Conservation (phyloP, 2,329 filamentous ascomycete species). For the Cryphonectria naterciae region DNA sequence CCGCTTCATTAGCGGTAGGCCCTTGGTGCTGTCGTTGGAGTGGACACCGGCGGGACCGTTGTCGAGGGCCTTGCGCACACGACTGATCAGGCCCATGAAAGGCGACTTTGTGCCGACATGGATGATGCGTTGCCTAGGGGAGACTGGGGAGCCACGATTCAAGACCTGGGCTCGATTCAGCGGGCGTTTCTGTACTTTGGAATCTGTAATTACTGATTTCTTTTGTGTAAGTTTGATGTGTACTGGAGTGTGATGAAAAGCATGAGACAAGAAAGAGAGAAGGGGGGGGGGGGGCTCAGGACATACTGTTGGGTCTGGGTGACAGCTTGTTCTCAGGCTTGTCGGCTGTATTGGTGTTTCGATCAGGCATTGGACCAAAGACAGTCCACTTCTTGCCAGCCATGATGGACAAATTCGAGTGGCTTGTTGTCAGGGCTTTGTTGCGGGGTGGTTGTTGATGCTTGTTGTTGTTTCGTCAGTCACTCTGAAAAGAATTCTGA, state of each 20-base stretch:
- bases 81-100: constrained; percentile 70
- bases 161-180: constrained; percentile 44
- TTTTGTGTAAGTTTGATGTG: neutral
- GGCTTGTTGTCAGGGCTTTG: no score
- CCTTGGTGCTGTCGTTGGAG: constrained; percentile 49
- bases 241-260: neutral
- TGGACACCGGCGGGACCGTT: constrained; percentile 51
- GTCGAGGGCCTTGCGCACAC: constrained; percentile 66
- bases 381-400: neutral
- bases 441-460: neutral
- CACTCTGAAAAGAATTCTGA: neutral
- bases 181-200: constrained; percentile 55
- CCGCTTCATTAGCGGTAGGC: constrained; percentile 50
- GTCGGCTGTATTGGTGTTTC: constrained; percentile 15
- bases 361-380: neutral
- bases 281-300: neutral
- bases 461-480: neutral
- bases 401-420: neutral
- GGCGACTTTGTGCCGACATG: constrained; percentile 69
- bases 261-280: neutral
- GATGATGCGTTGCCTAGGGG: constrained; percentile 46
- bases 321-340: constrained; percentile 40
- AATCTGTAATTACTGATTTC: constrained; percentile 43
- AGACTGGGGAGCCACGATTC: constrained; percentile 16
- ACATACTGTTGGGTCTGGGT: constrained; percentile 39